Evolutionary conservation across 139 green algal species (phyloP), one percentile per base, ranked within the genome.

Genomic region (Tetraselmis chui): DNA sequence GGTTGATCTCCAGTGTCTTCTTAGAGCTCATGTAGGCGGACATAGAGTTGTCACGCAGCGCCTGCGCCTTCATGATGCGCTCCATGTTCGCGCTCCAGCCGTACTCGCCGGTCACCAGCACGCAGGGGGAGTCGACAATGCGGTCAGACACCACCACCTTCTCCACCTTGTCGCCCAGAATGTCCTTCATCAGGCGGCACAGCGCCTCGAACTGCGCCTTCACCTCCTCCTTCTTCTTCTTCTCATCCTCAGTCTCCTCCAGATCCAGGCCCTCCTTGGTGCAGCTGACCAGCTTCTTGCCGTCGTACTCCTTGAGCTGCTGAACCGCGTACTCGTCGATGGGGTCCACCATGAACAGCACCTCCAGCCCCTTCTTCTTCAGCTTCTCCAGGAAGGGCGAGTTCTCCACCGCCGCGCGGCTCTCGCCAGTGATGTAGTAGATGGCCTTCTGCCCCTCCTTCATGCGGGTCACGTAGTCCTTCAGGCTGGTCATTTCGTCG

Each of bases 61-160:
- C 88, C 89, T 98, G 93, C 2, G 88, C 89, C 59, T 87, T 89
- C 93, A 97, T 97, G 89, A 98, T 96, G 67, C 94, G 92, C 89
- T 99, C 96, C 95, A 98, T 98, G 93, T 99, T 98, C 77, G 97
- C 96, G 32, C 78, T 91, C 95, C 96, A 99, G 25, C 97, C 97
- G 85, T 98, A 98, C 90, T 99, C 98, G 85, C 88, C 95, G 79
- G 96, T 96, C 29, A 98, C 95, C 25, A 99, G 90, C 1, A 97
- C 90, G 87, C 93, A 97, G 32, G 97, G 97, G 0, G 94, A 96
- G 89, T 97, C 92, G 24, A 89, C 88, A 81, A 98, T 88, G 1
- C 96, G 91, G 81, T 85, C 89, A 23, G 88, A 95, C 0, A 97
- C 87, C 31, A 82, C 80, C 29, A 97, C 94, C 87, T 96, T 96